These are phyloP conservation scores for Spiromastix sp. DNA, from an alignment of 2,329 filamentous ascomycete genomes.

Conservation along the genomic window DNA sequence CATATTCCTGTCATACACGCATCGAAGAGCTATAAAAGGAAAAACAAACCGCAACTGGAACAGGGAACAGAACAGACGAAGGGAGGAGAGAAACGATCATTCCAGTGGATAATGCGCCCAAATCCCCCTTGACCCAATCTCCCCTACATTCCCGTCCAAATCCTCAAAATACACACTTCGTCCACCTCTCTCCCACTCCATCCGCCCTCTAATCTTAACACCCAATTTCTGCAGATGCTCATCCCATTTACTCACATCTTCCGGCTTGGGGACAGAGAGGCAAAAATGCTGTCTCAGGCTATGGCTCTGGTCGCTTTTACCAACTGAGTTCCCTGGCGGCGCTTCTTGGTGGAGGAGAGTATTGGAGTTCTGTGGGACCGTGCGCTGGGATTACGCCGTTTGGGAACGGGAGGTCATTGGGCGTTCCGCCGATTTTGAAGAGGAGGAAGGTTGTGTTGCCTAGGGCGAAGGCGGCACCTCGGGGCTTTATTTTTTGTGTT, in stretches of 20 bases:
- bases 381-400: conserved; percentile 9
- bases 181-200: conserved; percentile 20
- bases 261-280: conserved; percentile 15
- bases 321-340: too few species aligned
- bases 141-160: conserved; percentile 21
- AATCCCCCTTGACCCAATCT: conserved; percentile 20
- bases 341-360: not conserved
- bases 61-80: too few species aligned
- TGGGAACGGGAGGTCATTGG: conserved; percentile 5
- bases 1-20: too few species aligned
- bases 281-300: conserved; percentile 20
- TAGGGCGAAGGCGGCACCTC: conserved; percentile 17
- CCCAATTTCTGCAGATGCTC: conserved; percentile 15
- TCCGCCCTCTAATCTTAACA: conserved; percentile 15
- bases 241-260: conserved; percentile 18
- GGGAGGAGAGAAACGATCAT: too few species aligned
- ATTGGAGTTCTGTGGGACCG: conserved; percentile 6
- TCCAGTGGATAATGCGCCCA: conserved; percentile 17
- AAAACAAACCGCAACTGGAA: too few species aligned
- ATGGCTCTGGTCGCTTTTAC: not conserved
- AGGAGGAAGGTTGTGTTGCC: conserved; percentile 21
- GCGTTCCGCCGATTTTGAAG: conserved; percentile 9
- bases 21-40: too few species aligned
- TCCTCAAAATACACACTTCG: conserved; percentile 23
- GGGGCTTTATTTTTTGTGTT: conserved; percentile 12